These are phyloP conservation scores for Oryza australiensis DNA, from an alignment of 176 grass and related monocot species.

Conservation along the genomic window DNA sequence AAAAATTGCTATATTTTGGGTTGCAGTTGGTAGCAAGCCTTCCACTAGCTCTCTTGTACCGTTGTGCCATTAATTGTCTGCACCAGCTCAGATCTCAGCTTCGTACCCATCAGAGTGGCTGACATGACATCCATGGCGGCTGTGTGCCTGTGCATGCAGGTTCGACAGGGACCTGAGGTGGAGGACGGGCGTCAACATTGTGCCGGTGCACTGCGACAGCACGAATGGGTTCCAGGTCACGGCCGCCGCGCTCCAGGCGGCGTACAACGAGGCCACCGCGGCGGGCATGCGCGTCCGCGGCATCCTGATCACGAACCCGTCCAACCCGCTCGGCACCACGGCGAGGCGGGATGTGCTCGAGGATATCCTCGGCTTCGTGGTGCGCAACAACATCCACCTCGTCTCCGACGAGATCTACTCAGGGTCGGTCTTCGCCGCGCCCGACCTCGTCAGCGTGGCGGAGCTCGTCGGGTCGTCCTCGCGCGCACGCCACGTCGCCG, in stretches of 20 bases:
- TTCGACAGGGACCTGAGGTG: constrained; percentile 83
- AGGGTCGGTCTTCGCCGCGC: constrained; percentile 58
- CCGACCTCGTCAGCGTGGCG: constrained; percentile 43
- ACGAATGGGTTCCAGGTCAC: constrained; percentile 72
- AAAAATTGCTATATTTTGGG: too few relatives aligned
- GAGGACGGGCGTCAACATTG: constrained; percentile 77
- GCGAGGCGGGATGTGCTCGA: constrained; percentile 40
- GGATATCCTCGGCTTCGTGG: constrained; percentile 59
- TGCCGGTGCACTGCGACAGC: constrained; percentile 81
- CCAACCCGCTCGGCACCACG: constrained; percentile 76
- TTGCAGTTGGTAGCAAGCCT: too few relatives aligned
- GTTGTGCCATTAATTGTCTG: too few relatives aligned
- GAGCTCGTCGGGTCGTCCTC: constrained; percentile 26
- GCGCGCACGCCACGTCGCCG: background rate
- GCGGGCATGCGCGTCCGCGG: constrained; percentile 49
- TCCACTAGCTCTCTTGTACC: too few relatives aligned
- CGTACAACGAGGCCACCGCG: constrained; percentile 36
- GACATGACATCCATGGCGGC: constrained; percentile 29
- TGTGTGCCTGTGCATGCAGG: constrained; percentile 33
- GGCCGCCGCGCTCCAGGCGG: constrained; percentile 54
- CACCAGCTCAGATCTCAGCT: constrained; percentile 25
- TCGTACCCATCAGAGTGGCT: constrained; percentile 43
- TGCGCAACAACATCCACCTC: constrained; percentile 64
- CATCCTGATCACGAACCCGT: constrained; percentile 80
- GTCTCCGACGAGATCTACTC: constrained; percentile 99